Conservation (phyloP, 1,284 basidiomycete species). For the Microbotryum silenes-acaulis region DNA sequence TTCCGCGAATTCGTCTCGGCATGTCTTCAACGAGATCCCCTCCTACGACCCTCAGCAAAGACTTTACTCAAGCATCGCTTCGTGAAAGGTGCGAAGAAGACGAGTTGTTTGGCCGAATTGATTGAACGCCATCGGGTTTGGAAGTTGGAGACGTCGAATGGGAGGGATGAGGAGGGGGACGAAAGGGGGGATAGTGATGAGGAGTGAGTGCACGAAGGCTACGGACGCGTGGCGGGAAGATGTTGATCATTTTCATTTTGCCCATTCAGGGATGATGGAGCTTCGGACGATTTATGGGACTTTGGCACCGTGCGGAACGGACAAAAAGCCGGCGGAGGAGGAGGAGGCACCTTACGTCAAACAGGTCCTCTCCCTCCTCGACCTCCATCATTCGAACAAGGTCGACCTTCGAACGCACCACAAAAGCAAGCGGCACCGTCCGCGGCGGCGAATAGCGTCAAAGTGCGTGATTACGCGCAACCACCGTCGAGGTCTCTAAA, state of each 20-base stretch:
- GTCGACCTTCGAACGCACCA: not conserved
- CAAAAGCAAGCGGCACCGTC: not conserved
- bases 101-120: constrained; percentile 84
- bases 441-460: constrained; percentile 42
- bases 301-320: constrained; percentile 76
- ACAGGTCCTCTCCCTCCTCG: constrained; percentile 6
- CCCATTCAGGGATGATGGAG: not conserved
- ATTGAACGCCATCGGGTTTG: constrained; percentile 91
- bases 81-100: constrained; percentile 87
- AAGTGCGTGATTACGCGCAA: constrained; percentile 55
- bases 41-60: constrained; percentile 70
- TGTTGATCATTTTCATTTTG: not conserved
- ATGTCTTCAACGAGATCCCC: constrained; percentile 86
- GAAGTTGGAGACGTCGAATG: constrained; percentile 67
- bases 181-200: constrained; percentile 47
- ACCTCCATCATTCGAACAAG: constrained; percentile 5
- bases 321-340: constrained; percentile 15
- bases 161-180: constrained; percentile 57
- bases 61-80: constrained; percentile 95
- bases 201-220: constrained; percentile 49
- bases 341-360: constrained; percentile 27
- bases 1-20: constrained; percentile 91
- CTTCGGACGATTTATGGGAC: constrained; percentile 77
- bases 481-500: not conserved
- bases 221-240: not conserved